Base-by-base conservation (phyloP, 495 filamentous ascomycete genomes). In the Penicillium tannophilum region DNA sequence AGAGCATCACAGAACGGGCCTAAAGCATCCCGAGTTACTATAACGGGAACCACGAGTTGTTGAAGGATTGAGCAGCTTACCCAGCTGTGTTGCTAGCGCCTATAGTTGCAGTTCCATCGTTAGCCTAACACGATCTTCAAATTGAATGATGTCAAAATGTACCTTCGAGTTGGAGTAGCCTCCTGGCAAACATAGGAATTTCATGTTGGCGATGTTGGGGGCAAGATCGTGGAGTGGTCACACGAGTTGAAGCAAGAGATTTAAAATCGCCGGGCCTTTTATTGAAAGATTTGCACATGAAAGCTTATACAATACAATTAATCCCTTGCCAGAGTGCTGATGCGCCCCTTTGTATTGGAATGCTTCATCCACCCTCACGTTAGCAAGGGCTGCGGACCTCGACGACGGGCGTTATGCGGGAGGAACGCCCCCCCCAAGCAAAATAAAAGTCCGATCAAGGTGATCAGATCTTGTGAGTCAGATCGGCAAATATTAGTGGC, bases 181-280 rank as follows among this genome's bases (percentile, higher is more conserved):
- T 39, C 70, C 70, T 4, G 63, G 70, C 12, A 73, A 57, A 17
- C 70, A 73, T 1, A 73, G 55, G 49, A 73, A 73, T 14, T 60
- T 65, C 70, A 73, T 73, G 3, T 19, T 33, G 58, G 35, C 55
- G 35, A 24, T 47, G 19, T 4, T 50, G 31, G 12, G 24, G 2
- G 2, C 10, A 23, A 28, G 5, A 23, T 28, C 19, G 16, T 16
- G 3, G 4, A 24, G 23, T 28, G 35, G 12, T 14, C 36, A 24
- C 9, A 36, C 9, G 12, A 36, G 49, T 41, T 24, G 35, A 19
- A 16, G 51, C 17, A 42, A 43, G 16, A 44, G 23, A 54, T 14
- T 14, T 6, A 54, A 31, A 49, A 49, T 17, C 46, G 46, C 24
- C 1, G 2, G 11, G 16, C 5, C 17, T 23, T 19, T 16, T 28